Evolutionary conservation across 2,329 filamentous ascomycete genomes (phyloP), one percentile per base, ranked within the genome.

Genomic region (Diaporthe nobilis): DNA sequence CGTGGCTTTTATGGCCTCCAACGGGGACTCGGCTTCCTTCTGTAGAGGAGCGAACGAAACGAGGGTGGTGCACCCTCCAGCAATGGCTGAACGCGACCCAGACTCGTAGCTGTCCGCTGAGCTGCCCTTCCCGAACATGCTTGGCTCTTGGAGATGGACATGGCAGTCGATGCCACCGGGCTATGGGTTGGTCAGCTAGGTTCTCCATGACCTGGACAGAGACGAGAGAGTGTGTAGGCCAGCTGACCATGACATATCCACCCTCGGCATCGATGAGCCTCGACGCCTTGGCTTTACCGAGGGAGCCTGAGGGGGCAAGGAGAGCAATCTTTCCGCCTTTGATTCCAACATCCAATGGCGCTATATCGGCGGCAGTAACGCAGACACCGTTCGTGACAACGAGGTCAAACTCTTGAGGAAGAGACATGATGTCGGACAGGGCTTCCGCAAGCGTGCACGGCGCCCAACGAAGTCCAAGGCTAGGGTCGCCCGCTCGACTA

Each of bases 11-110:
- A 91, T 80, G 0, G 86, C 86, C 1, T 85, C 82, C 28, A 87
- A 81, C 3, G 91, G 81, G 2, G 85, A 87, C 9, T 83, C 81
- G 22, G 88, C 84, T 2, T 81, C 78, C n/a, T 86, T 87, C 53
- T 84, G 82, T 79, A 91, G 89, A 5, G 87, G 86, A 0, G 90
- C 90, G 80, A 92, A 92, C 0, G 89, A 85, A 10, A 92, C 81
- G 20, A 92, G 84, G 0, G 90, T 91, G 0, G 90, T 92, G 6
- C 87, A 91, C 34, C 90, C 90, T 12, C 90, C 90, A 3, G 89
- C 89, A 72, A 92, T 85, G 6, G 90, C 90, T 31, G 86, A 88
- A 12, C 90, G 84, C 0, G 88, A 88, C 0, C 75, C 77, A 25
- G 77, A 71, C 72, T 80, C 81, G 58, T 79, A 85, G 25, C 78